phyloP scores from a whole-genome alignment of 257 asterid species.

The Fraxinus quadrangulata region DNA sequence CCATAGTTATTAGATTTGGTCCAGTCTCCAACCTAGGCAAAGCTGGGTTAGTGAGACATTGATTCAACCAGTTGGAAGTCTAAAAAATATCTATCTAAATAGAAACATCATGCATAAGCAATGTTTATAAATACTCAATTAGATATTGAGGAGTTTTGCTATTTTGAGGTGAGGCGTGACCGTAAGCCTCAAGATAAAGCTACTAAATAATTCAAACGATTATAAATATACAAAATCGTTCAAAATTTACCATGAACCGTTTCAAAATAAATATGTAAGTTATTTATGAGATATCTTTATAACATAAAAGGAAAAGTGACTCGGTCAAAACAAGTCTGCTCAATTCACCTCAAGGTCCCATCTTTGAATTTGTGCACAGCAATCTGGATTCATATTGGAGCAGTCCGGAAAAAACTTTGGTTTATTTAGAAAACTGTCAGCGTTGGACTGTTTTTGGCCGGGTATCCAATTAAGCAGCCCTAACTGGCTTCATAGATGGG shows the following conservation, averaged over 20 bases:
- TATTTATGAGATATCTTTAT: not conserved
- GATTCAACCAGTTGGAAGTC: not conserved
- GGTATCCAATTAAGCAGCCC: not conserved
- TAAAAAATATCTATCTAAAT: not conserved
- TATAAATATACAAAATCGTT: too few relatives aligned
- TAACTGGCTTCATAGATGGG: not conserved
- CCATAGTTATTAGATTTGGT: not conserved
- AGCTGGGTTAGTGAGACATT: not conserved
- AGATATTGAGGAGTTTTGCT: not conserved
- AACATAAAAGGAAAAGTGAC: not conserved
- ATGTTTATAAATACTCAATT: not conserved
- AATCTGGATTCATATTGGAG: not conserved
- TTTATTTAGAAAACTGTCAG: not conserved
- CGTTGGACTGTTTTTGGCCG: not conserved
- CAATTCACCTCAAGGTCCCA: not conserved
- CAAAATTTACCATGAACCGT: not conserved
- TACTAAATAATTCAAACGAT: too few relatives aligned
- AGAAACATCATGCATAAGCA: not conserved
- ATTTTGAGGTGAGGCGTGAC: not conserved
- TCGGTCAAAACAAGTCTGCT: not conserved
- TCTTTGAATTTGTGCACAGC: not conserved
- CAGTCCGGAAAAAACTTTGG: not conserved
- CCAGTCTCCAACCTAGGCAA: not conserved
- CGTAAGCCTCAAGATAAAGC: not conserved
- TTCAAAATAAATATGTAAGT: too few relatives aligned